Conservation (phyloP, 2,329 filamentous ascomycete species). For the Fusarium hostae region DNA sequence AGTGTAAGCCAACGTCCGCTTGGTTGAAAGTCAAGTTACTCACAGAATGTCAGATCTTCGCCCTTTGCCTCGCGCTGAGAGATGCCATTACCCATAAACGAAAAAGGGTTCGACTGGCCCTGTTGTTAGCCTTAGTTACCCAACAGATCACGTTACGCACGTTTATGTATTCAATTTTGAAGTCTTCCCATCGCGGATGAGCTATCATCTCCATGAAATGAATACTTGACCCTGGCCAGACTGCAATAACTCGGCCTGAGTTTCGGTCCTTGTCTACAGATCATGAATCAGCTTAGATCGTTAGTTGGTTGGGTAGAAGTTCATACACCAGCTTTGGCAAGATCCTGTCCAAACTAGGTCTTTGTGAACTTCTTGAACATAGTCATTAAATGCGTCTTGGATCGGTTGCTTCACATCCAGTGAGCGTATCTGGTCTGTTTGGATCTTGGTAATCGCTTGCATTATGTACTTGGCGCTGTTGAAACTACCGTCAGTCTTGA, state of each 20-base stretch:
- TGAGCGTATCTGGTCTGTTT: background rate
- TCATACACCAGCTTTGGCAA: background rate
- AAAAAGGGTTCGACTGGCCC: background rate
- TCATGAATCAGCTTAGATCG: rapidly evolving
- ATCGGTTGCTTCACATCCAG: background rate
- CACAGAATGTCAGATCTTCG: background rate
- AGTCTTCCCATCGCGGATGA: background rate
- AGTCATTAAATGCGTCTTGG: background rate
- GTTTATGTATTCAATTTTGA: background rate
- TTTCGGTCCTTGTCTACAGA: background rate
- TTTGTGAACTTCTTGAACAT: background rate
- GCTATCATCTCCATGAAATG: background rate
- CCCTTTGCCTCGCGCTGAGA: background rate
- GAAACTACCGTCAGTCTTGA: background rate
- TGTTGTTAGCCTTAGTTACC: rapidly evolving
- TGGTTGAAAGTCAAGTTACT: no score
- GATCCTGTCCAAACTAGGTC: background rate
- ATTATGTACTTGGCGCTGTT: background rate
- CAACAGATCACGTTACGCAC: rapidly evolving
- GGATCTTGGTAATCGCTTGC: background rate
- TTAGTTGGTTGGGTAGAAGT: rapidly evolving
- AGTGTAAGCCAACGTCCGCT: background rate
- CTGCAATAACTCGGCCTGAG: background rate
- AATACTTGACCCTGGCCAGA: background rate
- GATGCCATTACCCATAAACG: background rate